Base-by-base conservation (phyloP, 257 asterid species). In the Lycium barbarum region DNA sequence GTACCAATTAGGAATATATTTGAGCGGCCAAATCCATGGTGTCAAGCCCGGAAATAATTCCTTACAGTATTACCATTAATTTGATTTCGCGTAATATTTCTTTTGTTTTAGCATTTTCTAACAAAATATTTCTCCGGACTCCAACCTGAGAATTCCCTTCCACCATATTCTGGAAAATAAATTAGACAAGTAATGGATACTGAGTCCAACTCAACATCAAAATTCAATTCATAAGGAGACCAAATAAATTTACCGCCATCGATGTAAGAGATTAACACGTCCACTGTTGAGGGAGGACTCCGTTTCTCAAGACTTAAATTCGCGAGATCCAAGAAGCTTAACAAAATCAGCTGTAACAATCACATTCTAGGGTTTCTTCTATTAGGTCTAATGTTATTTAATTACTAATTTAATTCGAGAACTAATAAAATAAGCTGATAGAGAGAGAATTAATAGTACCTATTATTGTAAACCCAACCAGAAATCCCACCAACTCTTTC, bases 401-500 rank as follows among this genome's bases (percentile, higher is more conserved):
- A 76, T 68, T 2, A 13, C 7, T 7, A 68, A 38, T 53, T 51
- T 13, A 45, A 51, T 76, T 76, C 8, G 22, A 54, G 40, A 70
- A 68, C 15, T 1, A 4, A 36, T 2, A 15, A 10, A 15, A 6
- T 36, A 3, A 38, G 20, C 36, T 15, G 33, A 15, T 3, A 36
- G 7, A n/a, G 73, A 58, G 38, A 57, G 26, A 20, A 17, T 18
- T 22, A 17, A 4, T 18, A 22, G 63, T 79, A 86, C 88, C 88
- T 15, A 61, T 61, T 54, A 55, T 61, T 2, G 73, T 35, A 72
- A 59, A 84, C 91, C 82, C 70, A 88, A 11, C 91, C 91, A 14
- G 61, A 72, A 5, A 49, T 78, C 4, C 78, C 83, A 9, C 89
- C 91, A 51, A 83, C 90, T 47, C 71, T 40, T 59, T 86, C 83